These are phyloP conservation scores for Globisporangium yorkense DNA, from an alignment of 352 stramenopile genomes.

Conservation along the genomic window DNA sequence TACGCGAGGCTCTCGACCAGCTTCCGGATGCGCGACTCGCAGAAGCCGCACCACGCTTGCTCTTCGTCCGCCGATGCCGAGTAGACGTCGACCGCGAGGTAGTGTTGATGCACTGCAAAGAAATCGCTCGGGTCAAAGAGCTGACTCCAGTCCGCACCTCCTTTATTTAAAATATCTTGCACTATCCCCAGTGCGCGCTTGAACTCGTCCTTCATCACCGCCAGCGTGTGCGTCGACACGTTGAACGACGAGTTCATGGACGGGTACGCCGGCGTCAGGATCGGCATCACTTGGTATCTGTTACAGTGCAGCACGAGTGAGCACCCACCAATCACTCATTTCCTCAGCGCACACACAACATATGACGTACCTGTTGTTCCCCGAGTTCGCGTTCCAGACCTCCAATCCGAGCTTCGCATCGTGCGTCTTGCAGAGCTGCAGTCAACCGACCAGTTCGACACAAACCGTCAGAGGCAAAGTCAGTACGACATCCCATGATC, in stretches of 20 bases:
- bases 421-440: conserved; percentile 77
- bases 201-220: conserved; percentile 94
- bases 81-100: conserved; percentile 90
- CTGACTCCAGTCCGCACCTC: conserved; percentile 66
- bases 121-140: conserved; percentile 85
- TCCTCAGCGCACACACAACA: background rate
- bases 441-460: background rate
- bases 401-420: conserved; percentile 83
- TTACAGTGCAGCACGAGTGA: background rate
- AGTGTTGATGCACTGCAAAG: conserved; percentile 87
- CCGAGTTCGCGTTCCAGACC: conserved; percentile 85
- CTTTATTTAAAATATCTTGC: conserved; percentile 80
- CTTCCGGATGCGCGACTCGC: conserved; percentile 91
- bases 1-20: conserved; percentile 86
- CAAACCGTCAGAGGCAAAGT: conserved; percentile 2
- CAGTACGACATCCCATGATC: background rate
- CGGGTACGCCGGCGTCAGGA: conserved; percentile 98
- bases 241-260: conserved; percentile 99
- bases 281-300: conserved; percentile 96
- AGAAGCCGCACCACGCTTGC: conserved; percentile 92
- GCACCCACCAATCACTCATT: too few species aligned
- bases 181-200: conserved; percentile 72
- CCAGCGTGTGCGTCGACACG: conserved; percentile 92
- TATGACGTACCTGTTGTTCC: conserved; percentile 58
- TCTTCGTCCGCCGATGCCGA: conserved; percentile 87